Conservation (phyloP, 2,329 filamentous ascomycete genomes). For the Achaetomium macrosporum region DNA sequence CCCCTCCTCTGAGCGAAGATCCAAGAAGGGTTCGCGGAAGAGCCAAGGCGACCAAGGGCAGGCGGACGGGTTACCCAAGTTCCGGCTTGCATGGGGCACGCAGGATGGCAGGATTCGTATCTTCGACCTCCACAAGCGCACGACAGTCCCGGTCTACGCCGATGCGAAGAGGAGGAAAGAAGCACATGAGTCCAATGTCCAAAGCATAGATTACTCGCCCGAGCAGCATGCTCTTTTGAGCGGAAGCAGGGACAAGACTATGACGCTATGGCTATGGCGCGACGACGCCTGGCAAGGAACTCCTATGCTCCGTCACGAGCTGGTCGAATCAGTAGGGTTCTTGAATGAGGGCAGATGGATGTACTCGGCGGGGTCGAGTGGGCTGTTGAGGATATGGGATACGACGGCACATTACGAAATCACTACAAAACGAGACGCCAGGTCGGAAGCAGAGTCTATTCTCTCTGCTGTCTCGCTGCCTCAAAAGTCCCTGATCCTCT, state of each 20-base stretch:
- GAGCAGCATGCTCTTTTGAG: constrained; percentile 72
- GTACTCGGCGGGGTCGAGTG: constrained; percentile 80
- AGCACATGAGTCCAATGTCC: constrained; percentile 93
- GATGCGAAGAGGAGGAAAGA: constrained; percentile 48
- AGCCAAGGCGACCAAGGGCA: constrained; percentile 37
- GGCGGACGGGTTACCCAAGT: constrained; percentile 47
- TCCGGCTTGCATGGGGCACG: constrained; percentile 81
- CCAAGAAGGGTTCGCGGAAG: constrained; percentile 40
- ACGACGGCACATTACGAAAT: constrained; percentile 71
- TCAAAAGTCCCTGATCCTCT: constrained; percentile 64
- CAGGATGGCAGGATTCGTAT: constrained; percentile 90
- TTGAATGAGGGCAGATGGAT: constrained; percentile 63
- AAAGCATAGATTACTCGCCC: constrained; percentile 73
- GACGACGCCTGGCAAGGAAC: constrained; percentile 71
- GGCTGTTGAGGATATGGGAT: constrained; percentile 78
- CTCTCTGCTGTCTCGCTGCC: constrained; percentile 63
- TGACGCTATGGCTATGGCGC: constrained; percentile 95
- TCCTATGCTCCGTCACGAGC: constrained; percentile 83
- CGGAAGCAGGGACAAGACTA: constrained; percentile 85
- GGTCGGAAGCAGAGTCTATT: constrained; percentile 60
- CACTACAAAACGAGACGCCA: constrained; percentile 62
- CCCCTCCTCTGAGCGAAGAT: constrained; percentile 33
- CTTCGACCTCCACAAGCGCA: constrained; percentile 85
- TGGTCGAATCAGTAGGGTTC: constrained; percentile 79
- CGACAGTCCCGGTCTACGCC: constrained; percentile 56